A percentile compares a stretch with the other conserved stretches of the same genome.
phyloP scores from a whole-genome alignment of 441 rosid species.

The Euphorbia celastroides region DNA sequence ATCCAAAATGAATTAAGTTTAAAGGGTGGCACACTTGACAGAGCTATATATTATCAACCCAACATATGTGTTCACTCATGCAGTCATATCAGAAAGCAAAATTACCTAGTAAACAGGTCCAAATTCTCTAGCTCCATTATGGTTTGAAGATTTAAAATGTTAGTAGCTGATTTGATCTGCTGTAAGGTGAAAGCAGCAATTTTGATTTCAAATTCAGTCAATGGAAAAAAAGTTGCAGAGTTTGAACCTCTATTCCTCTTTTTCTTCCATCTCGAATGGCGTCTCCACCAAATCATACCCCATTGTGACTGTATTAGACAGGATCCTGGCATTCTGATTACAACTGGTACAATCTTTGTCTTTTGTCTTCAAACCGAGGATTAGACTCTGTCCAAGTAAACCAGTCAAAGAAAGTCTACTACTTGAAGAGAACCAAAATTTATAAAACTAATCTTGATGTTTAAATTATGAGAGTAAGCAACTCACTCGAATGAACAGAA shows the following conservation, averaged over 20 bases:
- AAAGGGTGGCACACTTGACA: too few relatives aligned
- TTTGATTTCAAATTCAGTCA: conserved; percentile 10
- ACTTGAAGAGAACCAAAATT: too few relatives aligned
- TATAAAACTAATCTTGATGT: too few relatives aligned
- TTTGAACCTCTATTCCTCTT: conserved; percentile 13
- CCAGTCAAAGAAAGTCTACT: too few relatives aligned
- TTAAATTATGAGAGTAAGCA: not conserved
- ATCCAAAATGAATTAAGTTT: too few relatives aligned
- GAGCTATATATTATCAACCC: too few relatives aligned
- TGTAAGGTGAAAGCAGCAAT: conserved; percentile 17
- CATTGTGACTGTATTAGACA: conserved; percentile 4
- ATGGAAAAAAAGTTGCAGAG: not conserved
- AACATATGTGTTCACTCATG: too few relatives aligned
- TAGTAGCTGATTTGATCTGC: conserved; percentile 19
- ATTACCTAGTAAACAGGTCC: conserved; percentile 22
- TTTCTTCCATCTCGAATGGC: not conserved
- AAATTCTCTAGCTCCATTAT: conserved; percentile 22
- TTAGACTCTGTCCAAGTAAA: conserved; percentile 12
- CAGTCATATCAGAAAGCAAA: too few relatives aligned
- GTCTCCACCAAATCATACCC: conserved; percentile 18
- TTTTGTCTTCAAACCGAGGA: conserved; percentile 7
- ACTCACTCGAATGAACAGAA: conserved; percentile 12
- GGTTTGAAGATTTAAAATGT: conserved; percentile 15
- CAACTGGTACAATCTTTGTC: conserved; percentile 6
- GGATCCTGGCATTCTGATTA: conserved; percentile 12